Conservation (phyloP, 2,329 filamentous ascomycete genomes). For the Coccinonectria pachysandricola region DNA sequence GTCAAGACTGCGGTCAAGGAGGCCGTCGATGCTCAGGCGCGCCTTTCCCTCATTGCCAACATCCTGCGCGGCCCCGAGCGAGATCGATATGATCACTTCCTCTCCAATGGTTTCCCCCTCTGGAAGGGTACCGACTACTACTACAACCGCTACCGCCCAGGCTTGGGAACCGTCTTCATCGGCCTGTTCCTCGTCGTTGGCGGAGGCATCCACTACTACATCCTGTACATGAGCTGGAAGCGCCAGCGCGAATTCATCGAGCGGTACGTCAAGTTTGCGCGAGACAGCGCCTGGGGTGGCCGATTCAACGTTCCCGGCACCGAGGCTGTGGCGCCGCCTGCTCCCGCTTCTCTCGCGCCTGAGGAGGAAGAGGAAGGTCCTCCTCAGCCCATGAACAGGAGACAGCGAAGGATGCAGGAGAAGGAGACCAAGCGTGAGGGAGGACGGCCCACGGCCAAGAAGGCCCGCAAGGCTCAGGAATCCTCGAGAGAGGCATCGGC, state of each 20-base stretch:
- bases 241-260: slow-evolving; percentile 85
- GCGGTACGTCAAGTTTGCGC: slow-evolving; percentile 81
- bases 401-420: slow-evolving; percentile 81
- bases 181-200: slow-evolving; percentile 76
- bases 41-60: slow-evolving; percentile 73
- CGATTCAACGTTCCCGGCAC: slow-evolving; percentile 62
- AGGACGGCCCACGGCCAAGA: slow-evolving; percentile 42
- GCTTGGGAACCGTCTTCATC: slow-evolving; percentile 71
- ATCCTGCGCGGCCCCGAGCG: slow-evolving; percentile 73
- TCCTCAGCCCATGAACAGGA: slow-evolving; percentile 61
- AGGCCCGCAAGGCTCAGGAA: slow-evolving; percentile 27
- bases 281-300: slow-evolving; percentile 83
- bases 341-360: slow-evolving; percentile 33
- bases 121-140: slow-evolving; percentile 99
- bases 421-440: slow-evolving; percentile 67
- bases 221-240: slow-evolving; percentile 77
- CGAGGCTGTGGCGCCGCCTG: slow-evolving; percentile 36
- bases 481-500: slow-evolving; percentile 36
- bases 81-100: slow-evolving; percentile 89
- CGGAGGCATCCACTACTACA: slow-evolving; percentile 78
- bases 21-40: slow-evolving; percentile 73
- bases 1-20: slow-evolving; percentile 69
- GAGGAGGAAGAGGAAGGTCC: slow-evolving; percentile 40
- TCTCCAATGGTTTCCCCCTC: slow-evolving; percentile 82
- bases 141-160: slow-evolving; percentile 87